Evolutionary conservation across 306 rosid genomes (phyloP), one percentile per base, ranked within the genome.

Genomic region (Castanea sativa): DNA sequence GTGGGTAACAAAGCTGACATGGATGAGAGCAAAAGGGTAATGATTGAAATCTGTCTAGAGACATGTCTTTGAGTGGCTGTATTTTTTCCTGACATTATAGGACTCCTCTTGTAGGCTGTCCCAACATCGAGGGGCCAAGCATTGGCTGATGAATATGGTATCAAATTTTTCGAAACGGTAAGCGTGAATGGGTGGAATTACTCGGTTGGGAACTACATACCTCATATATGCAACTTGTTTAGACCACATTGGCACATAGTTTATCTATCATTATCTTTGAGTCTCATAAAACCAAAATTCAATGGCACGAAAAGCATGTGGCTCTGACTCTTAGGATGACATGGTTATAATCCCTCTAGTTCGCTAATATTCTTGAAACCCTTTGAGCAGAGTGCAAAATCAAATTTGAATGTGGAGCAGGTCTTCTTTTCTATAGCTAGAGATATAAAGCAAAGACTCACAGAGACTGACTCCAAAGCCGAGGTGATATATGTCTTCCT

Each of bases 1-100:
- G 82, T 77, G 55, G 85, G 85, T 9, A 82, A 82, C 82, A 82
- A 77, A 77, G 79, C 82, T 55, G 85, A 82, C 76, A 65, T 82
- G 82, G 85, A 73, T 73, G 85, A 73, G 35, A 78, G 85, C 67
- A 82, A 78, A 65, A 65, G 79, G 82, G 85, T 78, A 82, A 38
- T 20, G 20, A 18, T 4, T 5, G 19, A 18, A 41, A 41, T n/a
- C 4, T 19, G 5, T 70, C 30, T 45, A 53, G 11, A 69, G 65
- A 18, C 7, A 51, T 60, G 30, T 21, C 6, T 65, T 65, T 78
- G 8, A 6, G 53, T 32, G 33, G 43, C 56, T 78, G 51, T 12
- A 8, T 19, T 25, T 70, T n/a, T 19, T 15, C 52, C 20, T 53
- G 74, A 20, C 18, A 16, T 41, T 23, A 38, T 57, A 16, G 20